Evolutionary conservation across 768 basidiomycete species (phyloP).

Genomic region (Agaricus blazei): DNA sequence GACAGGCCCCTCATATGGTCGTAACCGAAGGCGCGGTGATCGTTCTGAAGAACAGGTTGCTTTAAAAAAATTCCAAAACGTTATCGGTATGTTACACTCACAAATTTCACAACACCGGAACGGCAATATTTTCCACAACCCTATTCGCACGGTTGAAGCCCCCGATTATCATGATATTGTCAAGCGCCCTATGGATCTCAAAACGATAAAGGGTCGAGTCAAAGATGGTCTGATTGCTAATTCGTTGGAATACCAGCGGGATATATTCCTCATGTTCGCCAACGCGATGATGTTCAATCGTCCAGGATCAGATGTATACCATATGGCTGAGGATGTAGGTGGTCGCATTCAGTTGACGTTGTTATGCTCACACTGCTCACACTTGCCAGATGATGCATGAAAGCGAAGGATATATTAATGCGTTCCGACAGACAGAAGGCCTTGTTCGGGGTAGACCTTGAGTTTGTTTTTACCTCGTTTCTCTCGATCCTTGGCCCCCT

Average conservation of each 20-base stretch:
- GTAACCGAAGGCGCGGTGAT: conserved; percentile 15
- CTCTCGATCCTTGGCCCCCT: neutral
- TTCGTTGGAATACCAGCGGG: conserved; percentile 85
- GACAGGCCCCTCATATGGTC: conserved; percentile 7
- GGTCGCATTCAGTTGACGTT: neutral
- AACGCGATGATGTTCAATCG: conserved; percentile 98
- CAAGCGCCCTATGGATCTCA: conserved; percentile 93
- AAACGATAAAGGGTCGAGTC: conserved; percentile 83
- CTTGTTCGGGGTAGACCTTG: conserved; percentile 29
- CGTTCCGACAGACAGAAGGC: conserved; percentile 76
- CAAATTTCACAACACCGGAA: conserved; percentile 83
- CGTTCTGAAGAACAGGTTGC: conserved; percentile 48
- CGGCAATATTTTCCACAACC: conserved; percentile 87
- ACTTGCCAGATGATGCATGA: conserved; percentile 27
- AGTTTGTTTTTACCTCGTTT: neutral
- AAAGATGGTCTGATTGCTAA: conserved; percentile 79
- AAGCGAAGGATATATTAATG: conserved; percentile 26
- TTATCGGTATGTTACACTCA: conserved; percentile 76
- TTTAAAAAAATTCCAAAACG: conserved; percentile 72
- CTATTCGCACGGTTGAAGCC: conserved; percentile 84
- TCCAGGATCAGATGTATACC: conserved; percentile 78
- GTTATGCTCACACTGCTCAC: neutral
- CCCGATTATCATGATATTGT: conserved; percentile 91
- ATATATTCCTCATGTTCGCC: conserved; percentile 90
- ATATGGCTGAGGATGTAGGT: conserved; percentile 88